These are phyloP conservation scores for Aspergillus sp. DNA, from an alignment of 2,329 filamentous ascomycete species.

Conservation along the genomic window DNA sequence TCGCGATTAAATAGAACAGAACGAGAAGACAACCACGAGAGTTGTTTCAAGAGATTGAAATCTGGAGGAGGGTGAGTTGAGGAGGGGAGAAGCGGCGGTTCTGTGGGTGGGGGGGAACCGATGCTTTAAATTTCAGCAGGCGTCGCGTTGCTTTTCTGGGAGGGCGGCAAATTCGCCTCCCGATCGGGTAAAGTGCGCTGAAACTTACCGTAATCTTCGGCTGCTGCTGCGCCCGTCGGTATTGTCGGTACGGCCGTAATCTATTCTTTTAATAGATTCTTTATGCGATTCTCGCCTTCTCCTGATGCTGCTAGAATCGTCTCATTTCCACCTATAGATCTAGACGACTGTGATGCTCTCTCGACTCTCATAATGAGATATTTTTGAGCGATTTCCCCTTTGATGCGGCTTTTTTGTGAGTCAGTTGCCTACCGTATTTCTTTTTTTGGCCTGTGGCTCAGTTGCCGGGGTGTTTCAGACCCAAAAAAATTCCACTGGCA, in stretches of 20 bases:
- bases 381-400: background rate
- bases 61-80: conserved; percentile 1
- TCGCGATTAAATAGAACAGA: conserved; percentile 15
- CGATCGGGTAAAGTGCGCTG: background rate
- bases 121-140: background rate
- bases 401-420: background rate
- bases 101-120: background rate
- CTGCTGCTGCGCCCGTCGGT: background rate
- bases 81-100: background rate
- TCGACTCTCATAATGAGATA: background rate
- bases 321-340: no score
- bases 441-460: conserved; percentile 1
- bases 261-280: background rate
- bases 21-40: conserved; percentile 15
- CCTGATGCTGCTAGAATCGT: background rate
- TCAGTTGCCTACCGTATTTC: background rate
- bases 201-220: background rate
- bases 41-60: conserved; percentile 1
- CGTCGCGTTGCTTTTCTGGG: background rate
- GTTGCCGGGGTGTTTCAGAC: conserved; percentile 1
- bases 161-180: background rate
- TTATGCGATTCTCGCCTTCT: background rate
- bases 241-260: background rate
- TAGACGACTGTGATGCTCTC: no score
- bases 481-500: background rate